Evolutionary conservation across 2,329 filamentous ascomycete genomes (phyloP).

Genomic region (Pseudocercospora vitis): DNA sequence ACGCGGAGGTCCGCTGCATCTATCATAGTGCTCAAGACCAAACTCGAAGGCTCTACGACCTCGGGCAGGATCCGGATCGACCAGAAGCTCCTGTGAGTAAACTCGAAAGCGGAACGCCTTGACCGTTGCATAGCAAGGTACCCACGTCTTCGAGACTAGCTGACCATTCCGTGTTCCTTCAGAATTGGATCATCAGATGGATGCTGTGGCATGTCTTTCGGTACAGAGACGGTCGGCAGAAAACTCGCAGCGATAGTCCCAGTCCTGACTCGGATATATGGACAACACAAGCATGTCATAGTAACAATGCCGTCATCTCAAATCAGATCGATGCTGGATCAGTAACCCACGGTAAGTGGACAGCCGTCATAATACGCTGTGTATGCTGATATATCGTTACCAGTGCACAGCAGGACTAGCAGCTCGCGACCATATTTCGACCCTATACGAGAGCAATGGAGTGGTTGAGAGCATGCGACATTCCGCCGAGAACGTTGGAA

Average conservation of each 20-base stretch:
- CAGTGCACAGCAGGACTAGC: not conserved
- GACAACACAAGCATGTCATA: not conserved
- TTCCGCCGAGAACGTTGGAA: not conserved
- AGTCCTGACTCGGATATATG: not conserved
- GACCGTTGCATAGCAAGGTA: not conserved
- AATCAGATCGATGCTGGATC: not conserved
- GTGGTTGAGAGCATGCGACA: not conserved
- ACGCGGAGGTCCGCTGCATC: conserved; percentile 18
- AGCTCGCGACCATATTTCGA: conserved; percentile 9
- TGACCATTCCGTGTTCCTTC: too few species aligned
- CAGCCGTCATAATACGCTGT: not conserved
- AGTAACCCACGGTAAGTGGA: not conserved
- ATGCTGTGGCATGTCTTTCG: conserved; percentile 52
- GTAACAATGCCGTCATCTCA: not conserved
- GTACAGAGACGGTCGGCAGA: conserved; percentile 42
- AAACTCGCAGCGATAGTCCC: not conserved
- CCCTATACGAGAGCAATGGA: not conserved
- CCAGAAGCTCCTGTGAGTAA: conserved; percentile 52
- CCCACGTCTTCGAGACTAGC: not conserved
- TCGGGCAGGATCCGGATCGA: conserved; percentile 39
- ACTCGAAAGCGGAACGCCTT: conserved; percentile 35
- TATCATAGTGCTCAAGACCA: conserved; percentile 32
- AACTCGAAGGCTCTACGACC: conserved; percentile 42
- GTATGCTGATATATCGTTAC: not conserved
- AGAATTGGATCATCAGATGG: conserved; percentile 49